Evolutionary conservation across 139 green algal species (phyloP).

Genomic region (Chlamydomonas sphaeroides): DNA sequence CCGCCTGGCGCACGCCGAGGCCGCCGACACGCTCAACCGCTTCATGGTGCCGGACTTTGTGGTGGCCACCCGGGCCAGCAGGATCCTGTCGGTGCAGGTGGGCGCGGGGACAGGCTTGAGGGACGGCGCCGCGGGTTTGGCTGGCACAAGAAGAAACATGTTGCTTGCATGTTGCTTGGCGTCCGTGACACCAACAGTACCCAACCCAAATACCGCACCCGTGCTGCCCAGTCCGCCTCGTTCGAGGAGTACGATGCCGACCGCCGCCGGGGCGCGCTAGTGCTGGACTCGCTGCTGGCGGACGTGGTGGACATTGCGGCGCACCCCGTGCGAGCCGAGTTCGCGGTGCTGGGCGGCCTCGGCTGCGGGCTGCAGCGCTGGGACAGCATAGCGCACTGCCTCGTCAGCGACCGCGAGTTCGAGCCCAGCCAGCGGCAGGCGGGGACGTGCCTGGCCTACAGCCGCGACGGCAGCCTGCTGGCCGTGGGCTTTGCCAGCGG

Average conservation of each 20-base stretch:
- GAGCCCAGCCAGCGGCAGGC: not conserved
- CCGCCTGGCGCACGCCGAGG: conserved; percentile 33
- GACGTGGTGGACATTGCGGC: conserved; percentile 53
- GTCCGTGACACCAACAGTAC: not conserved
- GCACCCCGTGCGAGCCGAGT: conserved; percentile 59
- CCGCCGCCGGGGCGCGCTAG: conserved; percentile 26
- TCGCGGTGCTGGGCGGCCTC: conserved; percentile 39
- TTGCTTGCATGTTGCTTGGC: not conserved
- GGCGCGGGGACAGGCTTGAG: not conserved
- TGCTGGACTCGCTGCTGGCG: conserved; percentile 44
- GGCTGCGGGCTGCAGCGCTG: conserved; percentile 58
- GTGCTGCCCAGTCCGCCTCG: conserved; percentile 12
- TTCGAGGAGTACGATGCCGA: conserved; percentile 62
- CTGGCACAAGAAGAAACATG: not conserved
- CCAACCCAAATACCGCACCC: no score
- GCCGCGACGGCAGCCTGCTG: conserved; percentile 54
- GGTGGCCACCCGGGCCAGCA: conserved; percentile 49
- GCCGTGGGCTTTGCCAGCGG: conserved; percentile 49
- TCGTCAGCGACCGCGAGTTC: conserved; percentile 36
- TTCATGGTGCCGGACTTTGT: conserved; percentile 70
- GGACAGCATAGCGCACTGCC: conserved; percentile 52
- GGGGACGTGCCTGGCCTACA: conserved; percentile 39
- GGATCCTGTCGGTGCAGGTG: conserved; percentile 35
- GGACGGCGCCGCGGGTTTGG: not conserved
- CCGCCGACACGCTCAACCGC: conserved; percentile 57